Percentiles rank a stretch among this genome's conserved stretches.
phyloP scores from a whole-genome alignment of 2,329 filamentous ascomycete genomes.

The Penicillium verrucosum region DNA sequence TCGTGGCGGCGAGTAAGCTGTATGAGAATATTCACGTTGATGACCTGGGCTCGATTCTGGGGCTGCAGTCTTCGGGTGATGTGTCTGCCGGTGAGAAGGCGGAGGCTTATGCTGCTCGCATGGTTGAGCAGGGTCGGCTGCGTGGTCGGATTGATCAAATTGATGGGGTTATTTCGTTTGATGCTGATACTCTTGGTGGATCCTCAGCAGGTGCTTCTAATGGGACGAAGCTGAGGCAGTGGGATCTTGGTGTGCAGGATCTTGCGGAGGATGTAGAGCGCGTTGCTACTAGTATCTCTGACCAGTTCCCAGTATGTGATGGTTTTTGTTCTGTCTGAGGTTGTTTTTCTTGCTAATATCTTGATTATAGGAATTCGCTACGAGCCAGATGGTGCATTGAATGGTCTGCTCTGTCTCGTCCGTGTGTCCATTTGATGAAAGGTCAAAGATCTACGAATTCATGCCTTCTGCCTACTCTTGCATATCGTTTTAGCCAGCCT shows the following conservation, averaged over 20 bases:
- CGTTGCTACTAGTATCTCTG: constrained; percentile 75
- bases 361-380: constrained; percentile 31
- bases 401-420: background rate
- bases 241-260: constrained; percentile 85
- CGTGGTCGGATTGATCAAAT: constrained; percentile 93
- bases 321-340: background rate
- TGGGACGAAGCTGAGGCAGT: constrained; percentile 71
- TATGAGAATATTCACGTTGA: constrained; percentile 76
- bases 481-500: constrained; percentile 1
- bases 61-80: constrained; percentile 56
- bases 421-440: constrained; percentile 14
- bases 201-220: constrained; percentile 45
- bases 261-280: constrained; percentile 87
- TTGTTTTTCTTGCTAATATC: constrained; percentile 3
- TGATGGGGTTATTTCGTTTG: constrained; percentile 81
- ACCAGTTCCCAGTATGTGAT: constrained; percentile 67
- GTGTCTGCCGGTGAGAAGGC: constrained; percentile 64
- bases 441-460: constrained; percentile 22
- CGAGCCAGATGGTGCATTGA: constrained; percentile 37
- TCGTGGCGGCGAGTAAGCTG: constrained; percentile 76
- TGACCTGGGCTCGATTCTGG: constrained; percentile 72
- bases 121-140: constrained; percentile 92
- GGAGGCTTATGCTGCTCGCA: constrained; percentile 85
- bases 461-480: constrained; percentile 9
- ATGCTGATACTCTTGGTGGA: constrained; percentile 65